Conservation (phyloP, 75 land plant species). For the Pseudotsuga menziesii region DNA sequence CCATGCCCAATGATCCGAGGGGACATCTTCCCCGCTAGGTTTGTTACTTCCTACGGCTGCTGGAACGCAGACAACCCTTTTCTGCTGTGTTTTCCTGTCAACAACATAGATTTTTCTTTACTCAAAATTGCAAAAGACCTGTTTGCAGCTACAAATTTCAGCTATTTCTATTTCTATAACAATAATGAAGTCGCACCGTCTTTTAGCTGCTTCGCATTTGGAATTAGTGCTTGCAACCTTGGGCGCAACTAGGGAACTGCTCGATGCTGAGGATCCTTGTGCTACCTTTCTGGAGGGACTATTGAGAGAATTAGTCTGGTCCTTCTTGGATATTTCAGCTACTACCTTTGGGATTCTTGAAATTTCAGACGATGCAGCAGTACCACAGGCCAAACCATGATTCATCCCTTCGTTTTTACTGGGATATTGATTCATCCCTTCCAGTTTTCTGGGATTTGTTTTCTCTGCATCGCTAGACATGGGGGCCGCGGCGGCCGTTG, state of each 20-base stretch:
- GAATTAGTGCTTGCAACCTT: neutral
- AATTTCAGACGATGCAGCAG: no score
- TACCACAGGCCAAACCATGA: no score
- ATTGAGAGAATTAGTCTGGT: no score
- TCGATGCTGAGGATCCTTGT: no score
- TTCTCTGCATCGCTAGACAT: neutral
- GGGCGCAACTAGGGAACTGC: no score
- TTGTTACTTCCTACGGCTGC: conserved; percentile 19
- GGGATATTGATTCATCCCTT: no score
- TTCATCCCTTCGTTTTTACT: no score
- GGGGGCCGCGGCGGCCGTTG: neutral
- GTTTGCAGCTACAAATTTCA: no score
- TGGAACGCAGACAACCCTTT: conserved; percentile 42
- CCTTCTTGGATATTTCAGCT: no score
- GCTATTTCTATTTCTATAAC: neutral
- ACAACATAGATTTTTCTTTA: neutral
- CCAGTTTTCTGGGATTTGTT: neutral
- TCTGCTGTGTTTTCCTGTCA: conserved; percentile 37
- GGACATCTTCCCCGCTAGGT: conserved; percentile 48
- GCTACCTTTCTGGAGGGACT: no score
- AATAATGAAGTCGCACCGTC: neutral
- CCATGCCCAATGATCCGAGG: conserved; percentile 77
- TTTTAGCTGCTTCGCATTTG: neutral
- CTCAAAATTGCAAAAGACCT: neutral
- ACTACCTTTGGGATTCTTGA: no score